Evolutionary conservation across 306 rosid species (phyloP), one percentile per base, ranked within the genome.

Genomic region (Lablab purpureus): DNA sequence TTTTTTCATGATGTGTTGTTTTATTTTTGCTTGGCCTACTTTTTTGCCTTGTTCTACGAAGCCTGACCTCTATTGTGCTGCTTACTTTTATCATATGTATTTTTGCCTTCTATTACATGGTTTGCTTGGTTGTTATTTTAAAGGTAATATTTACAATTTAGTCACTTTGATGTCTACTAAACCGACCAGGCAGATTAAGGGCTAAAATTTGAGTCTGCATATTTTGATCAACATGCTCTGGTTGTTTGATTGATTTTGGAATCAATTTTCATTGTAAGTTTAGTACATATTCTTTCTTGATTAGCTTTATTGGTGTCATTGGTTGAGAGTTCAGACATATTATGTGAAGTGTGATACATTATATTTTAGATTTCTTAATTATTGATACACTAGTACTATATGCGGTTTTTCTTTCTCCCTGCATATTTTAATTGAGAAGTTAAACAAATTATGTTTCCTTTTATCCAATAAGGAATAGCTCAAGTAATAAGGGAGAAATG

Each of bases 171-270:
- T 28, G 65, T n/a, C 17, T 10, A 58, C 17, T 10, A 58, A 79
- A 8, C 64, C 4, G 6, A 70, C 11, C 51, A 17, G 74, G 66
- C 15, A 25, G 67, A 37, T 68, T 62, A 47, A 49, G n/a, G 51
- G 14, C 13, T 21, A 60, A 25, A 15, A 0, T 7, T 67, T 11
- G n/a, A 45, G 73, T 49, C 46, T 59, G 51, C 43, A 10, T 79
- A 74, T 40, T 80, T 51, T 12, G 5, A 17, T 63, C 6, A 10
- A 50, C 65, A 15, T 74, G 69, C 56, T 40, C 46, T 54, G 13
- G 43, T 50, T 74, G 36, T 40, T 73, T 74, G 83, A 11, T 79
- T 78, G 60, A 17, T 23, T 73, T 74, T 27, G 46, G 79, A 14
- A 51, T 60, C 28, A 37, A 46, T 37, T 54, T 74, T 73, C 34